Percentiles rank a stretch among this genome's conserved stretches.
Conservation (phyloP, 1,284 basidiomycete species). For the Leccinum solheimii region DNA sequence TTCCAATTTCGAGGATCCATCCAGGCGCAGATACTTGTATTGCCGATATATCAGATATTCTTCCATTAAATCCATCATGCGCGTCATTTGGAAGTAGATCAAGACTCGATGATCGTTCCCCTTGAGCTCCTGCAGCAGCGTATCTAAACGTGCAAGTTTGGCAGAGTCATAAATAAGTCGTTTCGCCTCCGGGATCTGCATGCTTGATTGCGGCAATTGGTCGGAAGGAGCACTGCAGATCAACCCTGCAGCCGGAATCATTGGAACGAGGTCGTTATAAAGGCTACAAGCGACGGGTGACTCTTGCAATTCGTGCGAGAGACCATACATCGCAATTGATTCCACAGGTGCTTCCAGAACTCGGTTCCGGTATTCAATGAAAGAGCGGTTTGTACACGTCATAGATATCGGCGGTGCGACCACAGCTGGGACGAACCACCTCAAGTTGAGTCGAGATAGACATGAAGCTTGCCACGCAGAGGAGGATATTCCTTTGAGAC, state of each 20-base stretch:
- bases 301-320: slow-evolving; percentile 70
- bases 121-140: slow-evolving; percentile 90
- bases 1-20: slow-evolving; percentile 94
- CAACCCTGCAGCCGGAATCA: slow-evolving; percentile 69
- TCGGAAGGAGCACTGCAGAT: slow-evolving; percentile 65
- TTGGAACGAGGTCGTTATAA: slow-evolving; percentile 59
- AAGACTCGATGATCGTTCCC: slow-evolving; percentile 91
- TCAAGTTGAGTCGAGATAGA: slow-evolving; percentile 75
- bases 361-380: slow-evolving; percentile 70
- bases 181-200: slow-evolving; percentile 95
- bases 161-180: slow-evolving; percentile 96
- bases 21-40: slow-evolving; percentile 95
- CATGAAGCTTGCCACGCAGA: slow-evolving; percentile 73
- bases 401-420: slow-evolving; percentile 84
- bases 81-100: slow-evolving; percentile 99
- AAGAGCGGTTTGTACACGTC: slow-evolving; percentile 76
- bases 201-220: slow-evolving; percentile 82
- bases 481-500: slow-evolving; percentile 62
- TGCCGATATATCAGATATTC: slow-evolving; percentile 98
- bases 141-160: slow-evolving; percentile 91
- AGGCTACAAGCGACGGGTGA: slow-evolving; percentile 53
- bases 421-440: slow-evolving; percentile 80
- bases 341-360: slow-evolving; percentile 68
- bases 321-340: slow-evolving; percentile 82
- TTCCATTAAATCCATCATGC: slow-evolving; percentile 99